Percentiles rank a stretch among this genome's conserved stretches.
These are phyloP conservation scores for Onygena corvina DNA, from an alignment of 2,329 filamentous ascomycete genomes.

Conservation along the genomic window DNA sequence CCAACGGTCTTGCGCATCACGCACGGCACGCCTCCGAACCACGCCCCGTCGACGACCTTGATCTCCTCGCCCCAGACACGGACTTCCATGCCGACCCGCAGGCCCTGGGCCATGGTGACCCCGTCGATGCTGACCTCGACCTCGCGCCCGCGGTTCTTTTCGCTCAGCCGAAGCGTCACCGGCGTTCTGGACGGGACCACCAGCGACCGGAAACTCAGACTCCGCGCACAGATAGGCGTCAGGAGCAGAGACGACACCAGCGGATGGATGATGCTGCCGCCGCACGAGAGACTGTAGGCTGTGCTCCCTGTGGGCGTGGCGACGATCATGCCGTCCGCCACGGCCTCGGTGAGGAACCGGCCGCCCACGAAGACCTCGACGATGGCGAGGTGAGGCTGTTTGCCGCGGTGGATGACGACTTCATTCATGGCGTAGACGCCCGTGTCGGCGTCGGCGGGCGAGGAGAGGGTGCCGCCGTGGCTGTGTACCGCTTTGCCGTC, in stretches of 20 bases:
- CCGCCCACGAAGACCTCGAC: constrained; percentile 86
- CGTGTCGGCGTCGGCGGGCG: constrained; percentile 28
- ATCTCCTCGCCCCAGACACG: constrained; percentile 80
- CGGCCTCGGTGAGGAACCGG: constrained; percentile 81
- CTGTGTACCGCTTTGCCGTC: constrained; percentile 39
- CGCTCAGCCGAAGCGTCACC: constrained; percentile 65
- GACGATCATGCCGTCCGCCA: constrained; percentile 88
- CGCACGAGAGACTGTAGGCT: constrained; percentile 85
- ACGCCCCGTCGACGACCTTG: constrained; percentile 39
- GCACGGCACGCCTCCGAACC: constrained; percentile 77
- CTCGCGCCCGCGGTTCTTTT: constrained; percentile 64
- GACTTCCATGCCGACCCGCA: constrained; percentile 68
- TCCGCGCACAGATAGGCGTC: constrained; percentile 87
- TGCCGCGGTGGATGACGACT: constrained; percentile 81
- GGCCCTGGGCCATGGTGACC: constrained; percentile 51
- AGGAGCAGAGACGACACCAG: constrained; percentile 78
- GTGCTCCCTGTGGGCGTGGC: constrained; percentile 91
- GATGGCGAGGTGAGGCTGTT: constrained; percentile 77
- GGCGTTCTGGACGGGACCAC: constrained; percentile 56
- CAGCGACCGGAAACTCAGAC: constrained; percentile 79
- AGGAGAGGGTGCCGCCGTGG: constrained; percentile 18
- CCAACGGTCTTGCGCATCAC: constrained; percentile 57
- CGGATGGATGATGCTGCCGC: constrained; percentile 88
- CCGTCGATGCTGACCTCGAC: constrained; percentile 72
- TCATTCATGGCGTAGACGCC: constrained; percentile 77